Conservation (phyloP, 2,329 filamentous ascomycete species). For the Alternaria burnsii region DNA sequence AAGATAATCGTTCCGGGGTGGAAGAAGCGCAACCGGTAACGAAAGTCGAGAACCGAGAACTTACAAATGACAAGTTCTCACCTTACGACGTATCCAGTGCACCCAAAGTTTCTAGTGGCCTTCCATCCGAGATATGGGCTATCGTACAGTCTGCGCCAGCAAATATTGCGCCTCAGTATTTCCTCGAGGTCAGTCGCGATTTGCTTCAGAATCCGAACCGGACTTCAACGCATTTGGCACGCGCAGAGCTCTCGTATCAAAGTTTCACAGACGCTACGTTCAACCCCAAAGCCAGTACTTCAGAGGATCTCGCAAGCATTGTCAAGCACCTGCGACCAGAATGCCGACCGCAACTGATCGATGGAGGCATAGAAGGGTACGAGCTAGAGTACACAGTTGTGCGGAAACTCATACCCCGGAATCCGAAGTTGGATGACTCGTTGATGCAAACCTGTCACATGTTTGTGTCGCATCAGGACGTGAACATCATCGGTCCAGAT, state of each 20-base stretch:
- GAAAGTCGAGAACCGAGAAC: neutral
- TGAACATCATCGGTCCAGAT: conserved; percentile 19
- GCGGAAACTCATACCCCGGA: conserved; percentile 81
- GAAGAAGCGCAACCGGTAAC: neutral
- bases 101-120: conserved; percentile 33
- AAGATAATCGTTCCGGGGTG: neutral
- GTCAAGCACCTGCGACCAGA: conserved; percentile 60
- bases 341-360: conserved; percentile 41
- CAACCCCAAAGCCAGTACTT: conserved; percentile 39
- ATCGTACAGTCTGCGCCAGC: conserved; percentile 58
- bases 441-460: conserved; percentile 86
- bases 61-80: conserved; percentile 36
- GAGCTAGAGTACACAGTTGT: conserved; percentile 71
- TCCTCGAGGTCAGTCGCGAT: conserved; percentile 74
- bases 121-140: conserved; percentile 48
- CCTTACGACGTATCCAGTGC: conserved; percentile 44
- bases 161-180: conserved; percentile 69
- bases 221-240: conserved; percentile 79
- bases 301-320: conserved; percentile 53
- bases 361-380: conserved; percentile 47
- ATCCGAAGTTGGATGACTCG: conserved; percentile 75
- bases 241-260: conserved; percentile 76
- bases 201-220: conserved; percentile 81
- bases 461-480: conserved; percentile 55
- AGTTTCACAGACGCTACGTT: conserved; percentile 52